Evolutionary conservation across 768 basidiomycete genomes (phyloP), one percentile per base, ranked within the genome.

Genomic region (Pisolithus marmoratus): DNA sequence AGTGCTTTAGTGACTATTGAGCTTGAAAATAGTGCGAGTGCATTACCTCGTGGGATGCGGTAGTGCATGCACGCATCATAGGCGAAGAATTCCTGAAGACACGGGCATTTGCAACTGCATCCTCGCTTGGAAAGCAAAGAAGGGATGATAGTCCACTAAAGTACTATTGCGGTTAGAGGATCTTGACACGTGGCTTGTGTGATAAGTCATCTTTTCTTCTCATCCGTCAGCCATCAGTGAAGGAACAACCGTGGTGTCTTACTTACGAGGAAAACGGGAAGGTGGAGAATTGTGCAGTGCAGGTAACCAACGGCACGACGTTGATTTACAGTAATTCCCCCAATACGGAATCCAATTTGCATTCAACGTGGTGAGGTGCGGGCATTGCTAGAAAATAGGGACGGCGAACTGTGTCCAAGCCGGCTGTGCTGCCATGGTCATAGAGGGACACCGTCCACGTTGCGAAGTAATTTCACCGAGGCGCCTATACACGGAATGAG

Each of bases 331-430:
- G 14, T 26, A 90, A 74, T 59, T 84, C 85, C n/a, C 74, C 73
- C 87, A 86, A 90, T 53, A 90, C 72, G 15, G 77, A 72, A 48
- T 84, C 80, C 63, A 63, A 87, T 89, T 51, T 66, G 86, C 88
- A 50, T 27, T n/a, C 36, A 24, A 22, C 50, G 11, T n/a, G 53
- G 50, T 37, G 20, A 34, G 27, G 26, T 5, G 42, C 64, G 49
- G 56, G 58, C 50, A 22, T 27, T 24, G 3, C 22, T 20, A 4
- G 12, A 22, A 20, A 41, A 34, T 27, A 47, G 15, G 31, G 38
- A 29, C 15, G 41, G 36, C 37, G 34, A 8, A 8, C 26, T 42
- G 26, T 4, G 48, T 56, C 31, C 74, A 55, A 59, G 87, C 86
- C 81, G 23, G 84, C 77, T 34, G 73, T 60, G 26, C 55, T 50